Evolutionary conservation across 805 yeast species (phyloP).

Genomic region (Lachancea waltii): DNA sequence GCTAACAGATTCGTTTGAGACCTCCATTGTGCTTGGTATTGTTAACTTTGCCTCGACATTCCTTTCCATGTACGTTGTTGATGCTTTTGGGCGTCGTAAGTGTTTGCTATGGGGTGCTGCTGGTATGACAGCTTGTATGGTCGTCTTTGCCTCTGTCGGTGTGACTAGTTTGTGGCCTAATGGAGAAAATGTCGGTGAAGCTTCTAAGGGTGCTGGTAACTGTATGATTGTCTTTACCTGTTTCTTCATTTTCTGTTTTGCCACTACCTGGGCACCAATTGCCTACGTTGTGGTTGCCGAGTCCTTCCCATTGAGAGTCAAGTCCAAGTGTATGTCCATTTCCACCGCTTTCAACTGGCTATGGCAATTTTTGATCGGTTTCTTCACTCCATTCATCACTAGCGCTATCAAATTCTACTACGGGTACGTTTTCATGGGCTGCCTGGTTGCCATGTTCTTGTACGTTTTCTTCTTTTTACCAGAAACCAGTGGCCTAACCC

Average conservation of each 20-base stretch:
- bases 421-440: conserved; percentile 56
- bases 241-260: conserved; percentile 63
- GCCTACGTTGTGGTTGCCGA: conserved; percentile 60
- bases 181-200: conserved; percentile 37
- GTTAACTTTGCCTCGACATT: conserved; percentile 56
- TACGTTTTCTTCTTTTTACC: conserved; percentile 64
- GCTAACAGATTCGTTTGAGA: conserved; percentile 49
- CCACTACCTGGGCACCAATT: conserved; percentile 71
- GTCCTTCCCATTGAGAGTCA: conserved; percentile 64
- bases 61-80: conserved; percentile 44
- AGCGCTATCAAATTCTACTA: conserved; percentile 56
- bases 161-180: conserved; percentile 38
- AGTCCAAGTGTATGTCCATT: conserved; percentile 49
- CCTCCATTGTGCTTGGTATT: conserved; percentile 53
- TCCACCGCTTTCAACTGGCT: conserved; percentile 58
- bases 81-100: conserved; percentile 47
- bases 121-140: conserved; percentile 41
- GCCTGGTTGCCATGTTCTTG: conserved; percentile 45
- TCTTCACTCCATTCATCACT: conserved; percentile 66
- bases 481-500: conserved; percentile 70
- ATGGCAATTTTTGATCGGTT: conserved; percentile 61
- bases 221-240: conserved; percentile 68
- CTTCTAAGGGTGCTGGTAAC: conserved; percentile 53
- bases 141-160: conserved; percentile 54
- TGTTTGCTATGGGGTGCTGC: conserved; percentile 42